Base-by-base conservation (phyloP, 2,329 filamentous ascomycete species). In the Calonectria hawksworthii region DNA sequence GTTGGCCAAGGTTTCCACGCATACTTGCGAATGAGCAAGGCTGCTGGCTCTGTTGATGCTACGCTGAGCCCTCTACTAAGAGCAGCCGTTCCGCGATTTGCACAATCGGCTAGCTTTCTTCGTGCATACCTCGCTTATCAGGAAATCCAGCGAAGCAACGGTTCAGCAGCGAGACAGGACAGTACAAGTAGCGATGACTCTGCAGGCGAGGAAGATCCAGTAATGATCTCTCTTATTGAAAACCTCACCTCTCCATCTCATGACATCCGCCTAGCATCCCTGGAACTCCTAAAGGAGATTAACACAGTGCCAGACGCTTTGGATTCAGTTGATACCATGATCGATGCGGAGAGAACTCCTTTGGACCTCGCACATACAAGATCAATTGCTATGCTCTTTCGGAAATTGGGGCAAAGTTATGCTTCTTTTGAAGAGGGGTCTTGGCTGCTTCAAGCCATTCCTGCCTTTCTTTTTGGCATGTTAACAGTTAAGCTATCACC, bases 401-500 rank as follows among this genome's bases (percentile, higher is more conserved):
- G 96, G 61, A 96, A 95, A 80, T 89, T 98, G 54, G 89, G 93
- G 18, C 86, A 89, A 69, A 86, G 86, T 36, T 98, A 97, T 82
- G 85, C 90, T 8, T 87, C 90, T 30, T 82, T 93, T 13, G 86
- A 88, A 51, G 86, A 90, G 2, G 88, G 91, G 47, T 90, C 90
- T 1, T 94, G 93, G 91, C 86, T 98, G 77, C 89, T 91, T 73
- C 89, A 91, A 79, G 92, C 95, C 9, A 90, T 99, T 36, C 94
- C 96, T 0, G 90, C 92, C 0, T 99, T 96, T 81, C 93, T 95
- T 80, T 98, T 98, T 80, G 97, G 97, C 64, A 90, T 98, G 85
- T 89, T 99, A 74, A 97, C 96, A 0, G 92, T 98, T 64, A 95
- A 94, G 78, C 89, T 98, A 77, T 91, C 96, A 0, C 95, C 95